Percentiles rank a stretch among this genome's conserved stretches.
phyloP scores from a whole-genome alignment of 2,329 filamentous ascomycete species.

The Trichoderma gracile region DNA sequence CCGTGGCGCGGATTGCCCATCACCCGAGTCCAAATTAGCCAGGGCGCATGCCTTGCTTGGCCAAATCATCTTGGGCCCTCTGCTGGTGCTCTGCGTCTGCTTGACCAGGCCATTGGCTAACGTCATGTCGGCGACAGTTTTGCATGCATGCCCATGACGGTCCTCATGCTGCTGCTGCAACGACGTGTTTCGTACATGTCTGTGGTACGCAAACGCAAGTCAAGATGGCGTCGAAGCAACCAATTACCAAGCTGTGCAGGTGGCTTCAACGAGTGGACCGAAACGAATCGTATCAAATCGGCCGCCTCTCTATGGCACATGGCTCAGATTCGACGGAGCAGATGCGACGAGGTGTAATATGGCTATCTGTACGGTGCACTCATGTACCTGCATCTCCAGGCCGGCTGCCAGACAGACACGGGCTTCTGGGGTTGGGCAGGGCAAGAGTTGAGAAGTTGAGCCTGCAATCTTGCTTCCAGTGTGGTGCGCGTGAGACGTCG shows the following conservation, averaged over 20 bases:
- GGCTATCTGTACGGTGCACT: not conserved
- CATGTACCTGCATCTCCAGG: conserved; percentile 18
- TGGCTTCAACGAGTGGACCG: too few relatives aligned
- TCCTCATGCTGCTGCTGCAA: too few relatives aligned
- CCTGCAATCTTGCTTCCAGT: not conserved
- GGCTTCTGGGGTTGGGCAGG: not conserved
- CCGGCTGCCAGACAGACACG: conserved; percentile 7
- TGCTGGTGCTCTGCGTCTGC: too few relatives aligned
- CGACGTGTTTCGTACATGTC: conserved; percentile 1
- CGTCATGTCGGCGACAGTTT: too few relatives aligned
- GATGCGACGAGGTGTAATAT: conserved; percentile 7
- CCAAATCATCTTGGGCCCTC: conserved; percentile 1
- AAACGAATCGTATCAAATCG: too few relatives aligned
- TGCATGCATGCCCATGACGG: too few relatives aligned
- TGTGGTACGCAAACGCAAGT: not conserved
- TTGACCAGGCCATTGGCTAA: not conserved
- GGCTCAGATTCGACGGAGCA: conserved; percentile 4
- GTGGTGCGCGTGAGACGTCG: conserved; percentile 18
- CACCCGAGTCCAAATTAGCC: conserved; percentile 8
- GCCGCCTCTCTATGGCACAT: not conserved
- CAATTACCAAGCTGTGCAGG: too few relatives aligned
- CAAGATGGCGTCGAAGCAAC: not conserved
- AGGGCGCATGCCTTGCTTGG: not conserved
- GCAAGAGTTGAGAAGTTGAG: not conserved
- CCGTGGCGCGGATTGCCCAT: conserved; percentile 22